Conservation (phyloP, 768 basidiomycete genomes). For the Russula abietina region DNA sequence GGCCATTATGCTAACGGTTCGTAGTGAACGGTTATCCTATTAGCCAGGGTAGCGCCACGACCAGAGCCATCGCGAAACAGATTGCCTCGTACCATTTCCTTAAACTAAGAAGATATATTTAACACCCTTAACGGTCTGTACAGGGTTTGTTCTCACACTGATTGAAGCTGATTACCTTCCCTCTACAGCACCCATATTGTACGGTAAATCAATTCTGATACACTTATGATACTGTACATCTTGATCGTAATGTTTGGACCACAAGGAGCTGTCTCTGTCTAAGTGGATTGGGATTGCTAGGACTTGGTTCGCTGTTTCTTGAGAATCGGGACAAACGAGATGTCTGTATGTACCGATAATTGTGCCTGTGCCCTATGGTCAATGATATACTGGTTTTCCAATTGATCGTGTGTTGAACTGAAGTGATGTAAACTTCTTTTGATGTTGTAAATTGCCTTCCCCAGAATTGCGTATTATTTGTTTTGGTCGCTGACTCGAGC, state of each 20-base stretch:
- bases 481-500: slow-evolving; percentile 1
- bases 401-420: background rate
- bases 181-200: background rate
- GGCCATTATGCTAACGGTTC: background rate
- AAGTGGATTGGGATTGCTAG: background rate
- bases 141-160: background rate
- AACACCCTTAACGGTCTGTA: background rate
- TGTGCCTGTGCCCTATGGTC: background rate
- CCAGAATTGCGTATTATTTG: background rate
- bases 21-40: slow-evolving; percentile 19
- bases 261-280: background rate
- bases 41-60: slow-evolving; percentile 20
- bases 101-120: slow-evolving; percentile 9
- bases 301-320: background rate
- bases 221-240: background rate
- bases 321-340: background rate
- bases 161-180: background rate
- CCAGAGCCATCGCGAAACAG: slow-evolving; percentile 18
- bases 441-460: background rate
- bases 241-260: background rate
- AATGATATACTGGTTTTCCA: background rate
- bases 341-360: background rate
- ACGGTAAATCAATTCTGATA: slow-evolving; percentile 1
- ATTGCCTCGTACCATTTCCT: slow-evolving; percentile 22
- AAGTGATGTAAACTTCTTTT: slow-evolving; percentile 1